Conservation (phyloP, 2,329 filamentous ascomycete species). For the Fonsecaea pedrosoi region DNA sequence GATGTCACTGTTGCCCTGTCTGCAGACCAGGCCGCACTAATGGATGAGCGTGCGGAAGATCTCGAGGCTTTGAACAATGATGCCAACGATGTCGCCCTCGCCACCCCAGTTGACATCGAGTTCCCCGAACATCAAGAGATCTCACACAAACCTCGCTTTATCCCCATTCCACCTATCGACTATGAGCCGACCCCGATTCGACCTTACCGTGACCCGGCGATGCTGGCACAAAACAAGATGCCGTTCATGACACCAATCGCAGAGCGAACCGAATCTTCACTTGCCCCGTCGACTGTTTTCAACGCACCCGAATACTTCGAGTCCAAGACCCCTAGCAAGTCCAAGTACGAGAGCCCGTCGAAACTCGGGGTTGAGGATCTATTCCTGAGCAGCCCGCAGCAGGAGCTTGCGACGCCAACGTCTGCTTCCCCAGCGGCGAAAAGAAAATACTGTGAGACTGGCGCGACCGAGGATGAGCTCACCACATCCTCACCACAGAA, state of each 20-base stretch:
- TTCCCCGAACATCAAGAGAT: slow-evolving; percentile 43
- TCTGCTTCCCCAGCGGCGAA: slow-evolving; percentile 22
- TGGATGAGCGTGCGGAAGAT: slow-evolving; percentile 19
- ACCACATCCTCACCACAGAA: slow-evolving; percentile 23
- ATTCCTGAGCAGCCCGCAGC: slow-evolving; percentile 70
- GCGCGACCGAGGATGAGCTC: slow-evolving; percentile 26
- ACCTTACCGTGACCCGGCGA: slow-evolving; percentile 79
- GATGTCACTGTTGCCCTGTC: background rate
- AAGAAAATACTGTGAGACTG: slow-evolving; percentile 28
- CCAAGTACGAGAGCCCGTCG: slow-evolving; percentile 42
- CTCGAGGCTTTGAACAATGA: slow-evolving; percentile 37
- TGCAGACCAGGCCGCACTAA: slow-evolving; percentile 23
- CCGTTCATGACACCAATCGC: slow-evolving; percentile 99
- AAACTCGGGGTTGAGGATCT: slow-evolving; percentile 54
- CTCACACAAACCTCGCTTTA: slow-evolving; percentile 67
- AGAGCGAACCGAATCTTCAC: slow-evolving; percentile 88
- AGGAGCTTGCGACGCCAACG: slow-evolving; percentile 57
- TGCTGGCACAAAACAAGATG: slow-evolving; percentile 85
- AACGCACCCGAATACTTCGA: slow-evolving; percentile 65
- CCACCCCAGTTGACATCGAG: slow-evolving; percentile 44
- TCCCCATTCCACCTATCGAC: slow-evolving; percentile 83
- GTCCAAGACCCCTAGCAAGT: slow-evolving; percentile 79
- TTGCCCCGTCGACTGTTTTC: slow-evolving; percentile 69
- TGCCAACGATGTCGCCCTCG: slow-evolving; percentile 39
- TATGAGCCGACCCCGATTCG: slow-evolving; percentile 75